Base-by-base conservation (phyloP, 2,329 filamentous ascomycete genomes). In the Alternaria solani region DNA sequence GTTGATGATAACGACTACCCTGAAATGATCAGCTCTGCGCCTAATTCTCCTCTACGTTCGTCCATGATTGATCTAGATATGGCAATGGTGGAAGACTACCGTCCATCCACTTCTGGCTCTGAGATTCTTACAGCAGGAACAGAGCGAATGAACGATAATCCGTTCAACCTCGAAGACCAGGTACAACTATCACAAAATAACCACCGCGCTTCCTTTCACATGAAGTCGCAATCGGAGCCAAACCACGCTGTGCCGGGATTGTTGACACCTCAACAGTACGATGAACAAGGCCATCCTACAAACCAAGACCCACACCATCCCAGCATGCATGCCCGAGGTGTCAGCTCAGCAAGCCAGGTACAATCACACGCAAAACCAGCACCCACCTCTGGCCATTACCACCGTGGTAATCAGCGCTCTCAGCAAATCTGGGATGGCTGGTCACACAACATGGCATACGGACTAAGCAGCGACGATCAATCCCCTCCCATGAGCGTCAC, bases 101-200 rank as follows among this genome's bases (percentile, higher is more conserved):
- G 82, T 5, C 81, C 82, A 3, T 79, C 79, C 0, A 82, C 81
- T 0, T 78, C 81, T 5, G 76, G 73, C 46, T 82, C 77, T 12
- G 70, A 73, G 42, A 74, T 78, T 0, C 72, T 76, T 57, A 77
- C 65, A 57, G 77, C 71, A 16, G 70, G 68, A 47, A 80, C 76
- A 18, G 79, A 82, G 52, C 73, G 76, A 20, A 78, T 78, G 39
- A 80, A 76, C 53, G 81, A 81, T 5, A 81, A 84, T 56, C 82
- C 82, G 1, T 84, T 84, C 64, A 82, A 84, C 65, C 77, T 84
- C 7, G 82, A 84, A 63, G 81, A 84, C 52, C 78, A 79, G 55
- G 72, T 79, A 8, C 71, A 78, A 32, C 69, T 79, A 11, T 76
- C 76, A 0, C 65, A 77, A 32, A 76, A 73, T 44, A 79, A 76